Percentiles rank a stretch among this genome's conserved stretches.
Conservation (phyloP, 306 rosid species). For the Cucurbita moschata region DNA sequence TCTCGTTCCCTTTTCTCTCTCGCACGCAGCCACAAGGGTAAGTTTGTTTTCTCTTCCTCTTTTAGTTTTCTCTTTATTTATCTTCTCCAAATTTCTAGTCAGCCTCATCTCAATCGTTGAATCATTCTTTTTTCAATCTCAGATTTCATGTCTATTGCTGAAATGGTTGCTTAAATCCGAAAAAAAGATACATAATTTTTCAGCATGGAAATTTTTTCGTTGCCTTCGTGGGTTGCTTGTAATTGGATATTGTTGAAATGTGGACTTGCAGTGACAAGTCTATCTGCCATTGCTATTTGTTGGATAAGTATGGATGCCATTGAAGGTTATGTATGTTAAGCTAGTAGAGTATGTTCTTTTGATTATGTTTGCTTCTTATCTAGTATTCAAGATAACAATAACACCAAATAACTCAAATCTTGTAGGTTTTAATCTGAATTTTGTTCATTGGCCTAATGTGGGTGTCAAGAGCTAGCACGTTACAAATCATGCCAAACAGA, state of each 20-base stretch:
- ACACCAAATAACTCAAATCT: background rate
- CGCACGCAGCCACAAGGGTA: too few species aligned
- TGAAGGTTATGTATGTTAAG: background rate
- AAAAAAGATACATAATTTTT: too few species aligned
- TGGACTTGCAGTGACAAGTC: background rate
- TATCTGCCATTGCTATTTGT: background rate
- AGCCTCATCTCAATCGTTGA: too few species aligned
- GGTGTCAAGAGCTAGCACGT: background rate
- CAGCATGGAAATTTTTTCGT: too few species aligned
- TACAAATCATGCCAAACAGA: background rate
- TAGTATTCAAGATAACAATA: background rate
- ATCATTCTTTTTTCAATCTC: too few species aligned
- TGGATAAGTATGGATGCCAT: background rate
- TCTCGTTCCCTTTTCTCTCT: too few species aligned
- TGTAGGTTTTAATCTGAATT: background rate
- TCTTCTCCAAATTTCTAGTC: too few species aligned
- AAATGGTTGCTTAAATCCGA: too few species aligned
- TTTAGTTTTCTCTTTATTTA: too few species aligned
- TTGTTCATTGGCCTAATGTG: background rate
- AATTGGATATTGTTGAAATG: background rate
- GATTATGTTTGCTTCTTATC: background rate
- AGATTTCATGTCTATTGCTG: too few species aligned
- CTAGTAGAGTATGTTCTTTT: background rate
- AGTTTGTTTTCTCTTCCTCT: too few species aligned
- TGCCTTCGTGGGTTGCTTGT: background rate